Evolutionary conservation across 768 basidiomycete species (phyloP), one percentile per base, ranked within the genome.

Genomic region (Serpula lacrymans): DNA sequence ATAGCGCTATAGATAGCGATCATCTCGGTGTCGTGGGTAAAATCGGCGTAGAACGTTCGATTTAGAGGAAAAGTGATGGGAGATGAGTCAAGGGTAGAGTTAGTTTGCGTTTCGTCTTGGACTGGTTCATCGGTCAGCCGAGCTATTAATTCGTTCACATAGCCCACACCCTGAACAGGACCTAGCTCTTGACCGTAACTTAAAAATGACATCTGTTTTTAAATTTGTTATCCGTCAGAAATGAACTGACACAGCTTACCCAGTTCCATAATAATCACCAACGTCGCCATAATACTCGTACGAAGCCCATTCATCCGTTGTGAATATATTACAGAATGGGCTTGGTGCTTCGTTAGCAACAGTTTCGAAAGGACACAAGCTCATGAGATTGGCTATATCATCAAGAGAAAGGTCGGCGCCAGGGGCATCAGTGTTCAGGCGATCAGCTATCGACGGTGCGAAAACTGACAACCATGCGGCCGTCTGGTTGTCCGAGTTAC

Each of bases 11-110:
- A 84, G 35, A 92, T 83, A 25, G 87, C 81, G 28, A 87, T 67
- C 78, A 94, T 87, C 54, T 84, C 70, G 57, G 91, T 88, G 56
- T 91, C 88, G 58, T 91, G 88, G 7, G 84, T 79, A 59, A 91
- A 90, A 61, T 94, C 88, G n/a, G 75, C 79, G 54, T 85, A 88
- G 33, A 88, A 51, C 13, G 68, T 68, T 39, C 77, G 74, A 47
- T 79, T 51, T 5, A 86, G 69, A 1, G 88, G 88, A 65, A 92
- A 92, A 1, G 85, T 88, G 9, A 49, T 51, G 1, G 78, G 77
- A n/a, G 75, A 69, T 1, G 68, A 51, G 53, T 85, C 80, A 24
- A 91, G 70, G 1, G 88, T 90, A 11, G 59, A 57, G 61, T 90
- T 90, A 7, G 82, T 86, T 52, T 84, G 82, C 0, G 88, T 88